Percentiles rank a stretch among this genome's conserved stretches.
Conservation (phyloP, 2,329 filamentous ascomycete species). For the Fusarium nematophilum region DNA sequence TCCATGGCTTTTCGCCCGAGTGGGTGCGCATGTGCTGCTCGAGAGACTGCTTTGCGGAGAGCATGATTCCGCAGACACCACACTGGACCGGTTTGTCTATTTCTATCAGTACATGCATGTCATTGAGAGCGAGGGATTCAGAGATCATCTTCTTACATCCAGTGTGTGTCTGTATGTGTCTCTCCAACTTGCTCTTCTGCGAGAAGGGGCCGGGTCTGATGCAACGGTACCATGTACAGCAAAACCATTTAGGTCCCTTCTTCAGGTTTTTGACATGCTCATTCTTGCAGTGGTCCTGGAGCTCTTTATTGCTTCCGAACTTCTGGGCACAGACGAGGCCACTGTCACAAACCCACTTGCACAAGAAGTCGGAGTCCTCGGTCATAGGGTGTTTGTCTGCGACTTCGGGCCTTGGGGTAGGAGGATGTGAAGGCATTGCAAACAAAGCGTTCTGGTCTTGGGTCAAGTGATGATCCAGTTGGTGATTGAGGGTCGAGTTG, state of each 20-base stretch:
- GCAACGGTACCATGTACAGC: constrained; percentile 69
- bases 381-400: constrained; percentile 28
- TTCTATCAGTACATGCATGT: constrained; percentile 18
- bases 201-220: constrained; percentile 64
- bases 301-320: constrained; percentile 58
- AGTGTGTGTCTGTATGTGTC: constrained; percentile 74
- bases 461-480: constrained; percentile 12
- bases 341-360: constrained; percentile 47
- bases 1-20: constrained; percentile 72
- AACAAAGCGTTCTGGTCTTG: constrained; percentile 14
- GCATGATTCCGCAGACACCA: constrained; percentile 63
- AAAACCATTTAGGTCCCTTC: constrained; percentile 59
- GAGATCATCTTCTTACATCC: constrained; percentile 60
- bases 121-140: constrained; percentile 1
- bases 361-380: constrained; percentile 44
- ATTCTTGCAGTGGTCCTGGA: constrained; percentile 67
- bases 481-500: constrained; percentile 11
- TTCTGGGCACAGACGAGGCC: constrained; percentile 47
- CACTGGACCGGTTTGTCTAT: constrained; percentile 71
- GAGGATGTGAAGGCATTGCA: constrained; percentile 3
- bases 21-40: constrained; percentile 76
- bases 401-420: constrained; percentile 25
- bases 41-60: constrained; percentile 75
- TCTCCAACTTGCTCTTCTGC: constrained; percentile 71
- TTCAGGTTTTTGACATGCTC: constrained; percentile 60